Evolutionary conservation across 202 grass and related monocot species (phyloP).

Genomic region (Panicum hallii): DNA sequence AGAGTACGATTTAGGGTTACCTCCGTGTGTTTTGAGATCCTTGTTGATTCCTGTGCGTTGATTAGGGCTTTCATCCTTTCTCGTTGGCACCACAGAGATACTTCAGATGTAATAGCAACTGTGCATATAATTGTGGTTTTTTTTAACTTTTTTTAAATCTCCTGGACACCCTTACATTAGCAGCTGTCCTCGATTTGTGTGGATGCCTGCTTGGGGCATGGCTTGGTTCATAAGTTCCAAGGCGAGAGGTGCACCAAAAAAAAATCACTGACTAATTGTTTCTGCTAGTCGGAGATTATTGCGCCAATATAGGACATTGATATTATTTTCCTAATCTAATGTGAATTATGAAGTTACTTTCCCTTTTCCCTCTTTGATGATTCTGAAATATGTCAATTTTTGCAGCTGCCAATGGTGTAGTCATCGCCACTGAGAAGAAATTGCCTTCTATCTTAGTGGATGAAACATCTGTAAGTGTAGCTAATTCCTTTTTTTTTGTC

Average conservation of each 20-base stretch:
- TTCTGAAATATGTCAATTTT: conserved; percentile 35
- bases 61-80: neutral
- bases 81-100: neutral
- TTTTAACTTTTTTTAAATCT: neutral
- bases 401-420: conserved; percentile 85
- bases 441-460: conserved; percentile 84
- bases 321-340: neutral
- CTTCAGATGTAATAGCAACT: neutral
- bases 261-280: neutral
- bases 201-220: neutral
- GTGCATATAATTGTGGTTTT: neutral
- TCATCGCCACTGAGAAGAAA: conserved; percentile 85
- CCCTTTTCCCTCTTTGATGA: neutral
- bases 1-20: conserved; percentile 1
- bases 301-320: neutral
- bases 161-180: neutral
- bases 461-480: conserved; percentile 71
- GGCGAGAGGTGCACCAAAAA: neutral
- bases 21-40: neutral
- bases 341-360: conserved; percentile 3
- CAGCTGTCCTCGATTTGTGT: neutral
- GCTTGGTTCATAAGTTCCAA: conserved; percentile 13
- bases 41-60: neutral
- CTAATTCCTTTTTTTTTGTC: neutral
- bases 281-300: neutral